These are phyloP conservation scores for Arthrobotrys musiformis DNA, from an alignment of 2,329 filamentous ascomycete genomes.

Conservation along the genomic window DNA sequence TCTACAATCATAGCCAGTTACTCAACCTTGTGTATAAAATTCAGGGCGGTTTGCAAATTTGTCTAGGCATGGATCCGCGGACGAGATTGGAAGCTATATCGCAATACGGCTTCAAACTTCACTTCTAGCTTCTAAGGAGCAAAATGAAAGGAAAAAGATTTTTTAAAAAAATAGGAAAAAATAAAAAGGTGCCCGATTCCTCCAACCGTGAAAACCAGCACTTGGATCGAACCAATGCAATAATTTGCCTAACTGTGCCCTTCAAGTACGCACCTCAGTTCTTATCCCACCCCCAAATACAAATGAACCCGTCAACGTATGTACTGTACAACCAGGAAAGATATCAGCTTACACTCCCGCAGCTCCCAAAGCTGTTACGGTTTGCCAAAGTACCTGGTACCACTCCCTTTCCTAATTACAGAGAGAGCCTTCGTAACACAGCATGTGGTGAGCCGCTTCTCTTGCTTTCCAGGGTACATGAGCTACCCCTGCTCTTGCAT, in stretches of 20 bases:
- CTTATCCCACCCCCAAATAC: neutral
- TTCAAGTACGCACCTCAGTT: conserved; percentile 1
- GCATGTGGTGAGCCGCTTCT: conserved; percentile 46
- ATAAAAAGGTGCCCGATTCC: neutral
- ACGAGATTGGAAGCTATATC: too few species aligned
- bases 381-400: conserved; percentile 29
- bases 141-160: too few species aligned
- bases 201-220: neutral
- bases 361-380: neutral
- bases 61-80: too few species aligned
- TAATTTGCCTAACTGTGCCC: neutral
- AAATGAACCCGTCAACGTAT: neutral
- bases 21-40: too few species aligned
- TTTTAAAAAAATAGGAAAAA: neutral
- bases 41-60: too few species aligned
- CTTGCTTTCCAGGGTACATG: conserved; percentile 17
- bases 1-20: too few species aligned
- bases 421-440: conserved; percentile 20
- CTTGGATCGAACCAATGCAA: neutral
- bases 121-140: too few species aligned
- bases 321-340: neutral
- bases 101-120: too few species aligned
- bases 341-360: neutral
- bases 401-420: neutral
- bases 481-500: conserved; percentile 31